Conservation (phyloP, 2,329 filamentous ascomycete genomes). For the Karstenula rhodostoma region DNA sequence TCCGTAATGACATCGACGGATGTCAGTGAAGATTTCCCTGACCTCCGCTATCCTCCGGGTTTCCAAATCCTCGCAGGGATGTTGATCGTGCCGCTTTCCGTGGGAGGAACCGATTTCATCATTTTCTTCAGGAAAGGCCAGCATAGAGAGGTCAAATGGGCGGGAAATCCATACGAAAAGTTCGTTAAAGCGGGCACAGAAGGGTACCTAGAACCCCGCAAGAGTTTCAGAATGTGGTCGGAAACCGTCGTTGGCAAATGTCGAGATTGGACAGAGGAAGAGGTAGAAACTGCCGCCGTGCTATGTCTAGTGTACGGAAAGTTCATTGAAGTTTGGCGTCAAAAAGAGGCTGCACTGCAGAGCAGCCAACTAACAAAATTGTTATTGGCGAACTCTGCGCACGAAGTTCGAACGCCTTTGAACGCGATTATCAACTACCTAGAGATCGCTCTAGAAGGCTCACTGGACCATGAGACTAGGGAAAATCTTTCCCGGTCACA, state of each 20-base stretch:
- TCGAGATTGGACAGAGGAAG: constrained; percentile 87
- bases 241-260: constrained; percentile 84
- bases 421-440: constrained; percentile 96
- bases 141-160: constrained; percentile 81
- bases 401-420: constrained; percentile 88
- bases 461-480: constrained; percentile 79
- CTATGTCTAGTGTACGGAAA: constrained; percentile 86
- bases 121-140: constrained; percentile 87
- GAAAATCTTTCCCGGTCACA: constrained; percentile 86
- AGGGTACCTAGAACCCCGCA: constrained; percentile 78
- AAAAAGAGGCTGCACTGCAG: constrained; percentile 85
- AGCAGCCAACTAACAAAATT: constrained; percentile 81
- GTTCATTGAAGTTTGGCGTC: constrained; percentile 92
- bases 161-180: constrained; percentile 86
- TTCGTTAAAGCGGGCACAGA: constrained; percentile 74
- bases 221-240: constrained; percentile 81
- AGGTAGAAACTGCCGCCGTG: constrained; percentile 87
- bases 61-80: constrained; percentile 81
- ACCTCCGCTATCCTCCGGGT: constrained; percentile 79
- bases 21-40: constrained; percentile 78
- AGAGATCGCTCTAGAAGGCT: constrained; percentile 86
- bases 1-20: constrained; percentile 82
- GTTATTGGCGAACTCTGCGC: constrained; percentile 85
- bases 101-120: constrained; percentile 82
- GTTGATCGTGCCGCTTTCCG: constrained; percentile 81